Percentiles rank a stretch among this genome's conserved stretches.
phyloP scores from a whole-genome alignment of 371 early-diverging fungal species.

The Syncephalastrum contaminatum region DNA sequence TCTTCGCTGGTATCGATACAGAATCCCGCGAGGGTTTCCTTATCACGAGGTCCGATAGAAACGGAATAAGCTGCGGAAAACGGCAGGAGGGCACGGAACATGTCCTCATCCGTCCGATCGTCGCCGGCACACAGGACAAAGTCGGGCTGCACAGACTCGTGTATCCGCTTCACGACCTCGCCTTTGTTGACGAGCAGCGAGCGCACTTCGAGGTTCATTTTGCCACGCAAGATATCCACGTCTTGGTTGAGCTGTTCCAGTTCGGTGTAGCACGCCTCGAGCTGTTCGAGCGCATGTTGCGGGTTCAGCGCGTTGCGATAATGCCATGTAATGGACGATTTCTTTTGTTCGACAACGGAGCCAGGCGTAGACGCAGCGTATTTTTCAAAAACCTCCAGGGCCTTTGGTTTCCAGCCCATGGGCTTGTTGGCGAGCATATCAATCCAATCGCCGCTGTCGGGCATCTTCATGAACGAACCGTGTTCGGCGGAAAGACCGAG shows the following conservation, averaged over 20 bases:
- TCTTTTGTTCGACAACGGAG: conserved; percentile 87
- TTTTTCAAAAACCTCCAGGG: conserved; percentile 84
- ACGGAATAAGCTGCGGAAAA: conserved; percentile 26
- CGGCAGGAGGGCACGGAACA: conserved; percentile 69
- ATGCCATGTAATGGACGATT: conserved; percentile 88
- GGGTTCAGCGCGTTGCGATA: conserved; percentile 71
- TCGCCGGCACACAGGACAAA: conserved; percentile 95
- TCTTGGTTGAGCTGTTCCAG: conserved; percentile 69
- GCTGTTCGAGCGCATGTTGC: conserved; percentile 52
- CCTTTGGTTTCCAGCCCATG: conserved; percentile 85
- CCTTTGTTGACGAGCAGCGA: conserved; percentile 85
- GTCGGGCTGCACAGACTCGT: conserved; percentile 43
- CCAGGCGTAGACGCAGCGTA: conserved; percentile 91
- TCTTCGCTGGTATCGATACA: conserved; percentile 37
- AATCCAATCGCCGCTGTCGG: conserved; percentile 74
- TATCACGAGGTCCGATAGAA: conserved; percentile 35
- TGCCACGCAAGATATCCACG: conserved; percentile 92
- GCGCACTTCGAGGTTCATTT: conserved; percentile 95
- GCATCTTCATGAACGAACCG: conserved; percentile 88
- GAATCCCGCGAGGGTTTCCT: conserved; percentile 30
- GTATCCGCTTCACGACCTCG: conserved; percentile 86
- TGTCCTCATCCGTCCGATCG: conserved; percentile 97
- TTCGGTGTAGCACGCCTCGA: conserved; percentile 83
- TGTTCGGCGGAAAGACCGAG: conserved; percentile 70
- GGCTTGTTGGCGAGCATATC: conserved; percentile 75